Percentiles rank a stretch among this genome's conserved stretches.
Evolutionary conservation across 2,329 filamentous ascomycete species (phyloP).

Genomic region (Ophiognomonia clavigignenti-juglandacearum): DNA sequence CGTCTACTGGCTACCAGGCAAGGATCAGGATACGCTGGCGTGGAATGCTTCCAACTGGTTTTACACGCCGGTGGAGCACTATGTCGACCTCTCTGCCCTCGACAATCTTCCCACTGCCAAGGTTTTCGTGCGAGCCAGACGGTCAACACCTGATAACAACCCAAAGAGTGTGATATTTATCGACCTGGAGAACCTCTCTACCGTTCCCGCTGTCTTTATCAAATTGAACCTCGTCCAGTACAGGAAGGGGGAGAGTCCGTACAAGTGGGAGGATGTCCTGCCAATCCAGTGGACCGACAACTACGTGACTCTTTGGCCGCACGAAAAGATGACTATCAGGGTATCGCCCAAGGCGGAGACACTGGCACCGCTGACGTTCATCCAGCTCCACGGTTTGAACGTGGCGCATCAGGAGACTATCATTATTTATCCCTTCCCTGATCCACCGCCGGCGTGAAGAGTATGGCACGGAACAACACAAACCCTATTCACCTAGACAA

Average conservation of each 20-base stretch:
- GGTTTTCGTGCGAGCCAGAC: slow-evolving; percentile 26
- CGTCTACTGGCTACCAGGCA: slow-evolving; percentile 52
- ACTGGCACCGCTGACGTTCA: slow-evolving; percentile 17
- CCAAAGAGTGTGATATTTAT: slow-evolving; percentile 26
- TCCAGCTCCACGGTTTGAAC: slow-evolving; percentile 25
- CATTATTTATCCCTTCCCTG: no score
- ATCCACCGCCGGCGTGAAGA: no score
- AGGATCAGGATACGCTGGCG: slow-evolving; percentile 41
- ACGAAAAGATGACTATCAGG: slow-evolving; percentile 41
- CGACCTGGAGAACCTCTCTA: slow-evolving; percentile 45
- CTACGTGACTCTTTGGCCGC: slow-evolving; percentile 56
- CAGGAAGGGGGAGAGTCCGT: neutral
- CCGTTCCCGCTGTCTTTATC: slow-evolving; percentile 54
- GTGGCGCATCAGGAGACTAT: slow-evolving; percentile 2
- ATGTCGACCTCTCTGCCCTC: slow-evolving; percentile 43
- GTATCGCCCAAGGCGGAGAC: slow-evolving; percentile 20
- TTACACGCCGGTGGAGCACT: slow-evolving; percentile 50
- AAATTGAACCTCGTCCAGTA: slow-evolving; percentile 43
- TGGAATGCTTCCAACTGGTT: slow-evolving; percentile 57
- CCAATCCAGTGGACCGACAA: slow-evolving; percentile 58
- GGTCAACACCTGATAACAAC: slow-evolving; percentile 1
- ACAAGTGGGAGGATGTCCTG: slow-evolving; percentile 34
- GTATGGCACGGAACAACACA: no score
- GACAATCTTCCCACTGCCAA: slow-evolving; percentile 31
- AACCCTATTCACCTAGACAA: no score